Evolutionary conservation across 2,329 filamentous ascomycete species (phyloP).

Genomic region (Ceratocystis albifundus): DNA sequence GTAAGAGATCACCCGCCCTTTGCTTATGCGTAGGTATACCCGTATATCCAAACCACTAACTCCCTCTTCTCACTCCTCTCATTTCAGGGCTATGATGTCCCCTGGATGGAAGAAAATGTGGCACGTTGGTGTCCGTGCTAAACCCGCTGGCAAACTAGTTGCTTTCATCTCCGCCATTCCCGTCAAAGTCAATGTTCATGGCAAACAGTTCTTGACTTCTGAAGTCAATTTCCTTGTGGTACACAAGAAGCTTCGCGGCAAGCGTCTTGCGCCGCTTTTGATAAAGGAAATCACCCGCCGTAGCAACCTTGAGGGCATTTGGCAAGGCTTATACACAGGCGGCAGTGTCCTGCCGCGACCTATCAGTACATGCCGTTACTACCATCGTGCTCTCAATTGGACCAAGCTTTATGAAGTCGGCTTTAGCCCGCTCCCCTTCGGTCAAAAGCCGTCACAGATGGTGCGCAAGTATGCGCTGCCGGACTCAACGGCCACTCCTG

Average conservation of each 20-base stretch:
- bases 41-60: too few species aligned
- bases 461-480: conserved; percentile 77
- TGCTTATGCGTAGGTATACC: too few species aligned
- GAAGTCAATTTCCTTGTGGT: conserved; percentile 98
- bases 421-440: conserved; percentile 76
- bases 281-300: conserved; percentile 96
- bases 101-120: conserved; percentile 90
- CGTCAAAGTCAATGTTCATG: conserved; percentile 66
- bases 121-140: conserved; percentile 86
- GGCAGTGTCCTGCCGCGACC: conserved; percentile 85
- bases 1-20: conserved; percentile 36
- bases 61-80: too few species aligned
- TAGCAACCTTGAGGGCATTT: conserved; percentile 76
- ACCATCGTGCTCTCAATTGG: conserved; percentile 89
- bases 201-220: conserved; percentile 62
- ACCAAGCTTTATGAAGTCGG: conserved; percentile 88
- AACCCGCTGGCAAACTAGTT: conserved; percentile 73
- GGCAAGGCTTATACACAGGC: conserved; percentile 92
- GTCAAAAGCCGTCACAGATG: conserved; percentile 76
- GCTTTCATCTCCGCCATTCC: conserved; percentile 95
- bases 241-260: conserved; percentile 92
- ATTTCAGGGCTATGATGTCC: conserved; percentile 66
- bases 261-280: conserved; percentile 81
- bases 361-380: conserved; percentile 88
- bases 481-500: conserved; percentile 56